Conservation (phyloP, 1,139 yeast species). For the Magnusiomyces sp. region DNA sequence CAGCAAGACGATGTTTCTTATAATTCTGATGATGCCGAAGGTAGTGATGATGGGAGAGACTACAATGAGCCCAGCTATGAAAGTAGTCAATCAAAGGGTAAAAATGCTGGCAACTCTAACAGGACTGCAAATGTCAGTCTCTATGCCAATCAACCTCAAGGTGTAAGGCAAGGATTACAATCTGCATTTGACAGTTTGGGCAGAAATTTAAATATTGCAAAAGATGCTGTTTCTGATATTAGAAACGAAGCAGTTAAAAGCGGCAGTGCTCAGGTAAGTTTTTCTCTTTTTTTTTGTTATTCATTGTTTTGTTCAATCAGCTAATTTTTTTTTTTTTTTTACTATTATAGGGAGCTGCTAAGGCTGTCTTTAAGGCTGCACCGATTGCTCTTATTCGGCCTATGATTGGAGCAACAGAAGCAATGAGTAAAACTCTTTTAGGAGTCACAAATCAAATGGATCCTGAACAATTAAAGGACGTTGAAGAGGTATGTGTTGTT, state of each 20-base stretch:
- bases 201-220: constrained; percentile 58
- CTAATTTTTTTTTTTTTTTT: not conserved
- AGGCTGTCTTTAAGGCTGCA: constrained; percentile 63
- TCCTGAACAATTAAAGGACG: constrained; percentile 44
- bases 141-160: constrained; percentile 77
- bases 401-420: constrained; percentile 88
- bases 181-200: constrained; percentile 69
- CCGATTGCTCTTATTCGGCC: constrained; percentile 80
- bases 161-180: constrained; percentile 59
- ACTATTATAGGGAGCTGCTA: constrained; percentile 48
- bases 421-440: constrained; percentile 69
- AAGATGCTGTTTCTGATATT: constrained; percentile 52
- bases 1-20: too few species aligned
- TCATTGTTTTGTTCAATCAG: not conserved
- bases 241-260: constrained; percentile 45
- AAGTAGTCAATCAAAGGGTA: too few species aligned
- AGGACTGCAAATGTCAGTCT: constrained; percentile 41
- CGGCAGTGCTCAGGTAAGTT: constrained; percentile 43
- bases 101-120: not conserved
- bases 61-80: constrained; percentile 10
- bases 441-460: constrained; percentile 80
- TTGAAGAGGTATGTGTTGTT: constrained; percentile 34
- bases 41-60: constrained; percentile 17
- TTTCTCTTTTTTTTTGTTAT: not conserved
- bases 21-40: constrained; percentile 24